These are phyloP conservation scores for Peronospora destructor DNA, from an alignment of 352 stramenopile genomes.

Conservation along the genomic window DNA sequence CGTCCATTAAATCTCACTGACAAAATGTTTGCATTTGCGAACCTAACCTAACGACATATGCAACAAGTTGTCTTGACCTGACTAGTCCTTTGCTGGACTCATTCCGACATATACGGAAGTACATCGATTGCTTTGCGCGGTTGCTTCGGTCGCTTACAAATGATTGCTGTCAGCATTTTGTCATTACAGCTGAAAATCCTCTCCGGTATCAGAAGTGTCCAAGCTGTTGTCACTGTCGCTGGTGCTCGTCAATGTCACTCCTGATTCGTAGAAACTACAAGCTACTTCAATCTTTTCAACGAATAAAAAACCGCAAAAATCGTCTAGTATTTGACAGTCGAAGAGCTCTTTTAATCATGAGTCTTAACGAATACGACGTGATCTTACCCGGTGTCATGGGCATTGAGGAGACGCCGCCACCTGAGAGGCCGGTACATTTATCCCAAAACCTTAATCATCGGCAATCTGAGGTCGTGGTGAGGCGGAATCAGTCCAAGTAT, in stretches of 20 bases:
- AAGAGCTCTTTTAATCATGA: neutral
- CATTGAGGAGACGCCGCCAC: constrained; percentile 31
- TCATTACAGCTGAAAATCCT: too few species aligned
- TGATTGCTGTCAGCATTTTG: too few species aligned
- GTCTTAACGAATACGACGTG: constrained; percentile 5
- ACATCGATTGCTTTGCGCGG: too few species aligned
- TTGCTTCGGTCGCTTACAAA: too few species aligned
- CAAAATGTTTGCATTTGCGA: constrained; percentile 1
- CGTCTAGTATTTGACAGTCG: neutral
- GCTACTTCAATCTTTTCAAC: neutral
- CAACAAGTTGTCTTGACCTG: neutral
- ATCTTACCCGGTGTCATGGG: constrained; percentile 22
- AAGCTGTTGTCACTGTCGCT: too few species aligned
- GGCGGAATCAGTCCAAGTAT: constrained; percentile 86
- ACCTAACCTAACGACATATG: constrained; percentile 1
- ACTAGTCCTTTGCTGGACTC: too few species aligned
- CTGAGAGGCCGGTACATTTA: constrained; percentile 21
- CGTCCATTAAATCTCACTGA: constrained; percentile 10
- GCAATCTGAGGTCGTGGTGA: constrained; percentile 45
- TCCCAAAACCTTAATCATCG: constrained; percentile 27
- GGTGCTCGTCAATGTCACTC: neutral
- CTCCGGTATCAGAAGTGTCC: too few species aligned
- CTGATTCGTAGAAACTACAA: neutral
- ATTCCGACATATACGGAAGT: too few species aligned
- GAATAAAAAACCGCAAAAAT: neutral